Base-by-base conservation (phyloP, 192 early-diverging fungal species). In the Gryganskiella cystojenkinii region DNA sequence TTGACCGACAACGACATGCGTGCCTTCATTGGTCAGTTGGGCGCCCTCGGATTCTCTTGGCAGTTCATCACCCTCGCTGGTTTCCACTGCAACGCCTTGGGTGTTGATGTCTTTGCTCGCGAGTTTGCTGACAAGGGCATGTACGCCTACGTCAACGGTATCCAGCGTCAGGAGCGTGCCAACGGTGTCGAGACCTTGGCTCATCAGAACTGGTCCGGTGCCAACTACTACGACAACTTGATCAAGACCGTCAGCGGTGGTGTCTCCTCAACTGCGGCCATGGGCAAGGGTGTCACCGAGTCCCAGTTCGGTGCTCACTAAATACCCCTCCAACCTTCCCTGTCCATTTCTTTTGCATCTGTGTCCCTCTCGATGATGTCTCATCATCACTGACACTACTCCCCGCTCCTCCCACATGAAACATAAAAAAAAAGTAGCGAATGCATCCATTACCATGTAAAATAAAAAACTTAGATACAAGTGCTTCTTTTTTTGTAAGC, bases 11-110 rank as follows among this genome's bases (percentile, higher is more conserved):
- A 90, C 37, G 91, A 97, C 79, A 97, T 99, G 86, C 83, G 89
- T 44, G 80, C 80, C 61, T 99, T 93, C 79, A 90, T 97, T 53
- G 79, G 80, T 20, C 89, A 94, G 60, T 86, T 99, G 27, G 95
- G 93, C 61, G 88, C 87, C 78, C 87, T 97, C 10, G 96, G 97
- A n/a, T 98, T 98, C 85, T 88, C 87, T 37, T 99, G 96, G 95
- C 96, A 99, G 83, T 99, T 99, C 80, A 98, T 97, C 71, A 99
- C 97, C 19, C 85, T 99, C 30, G 96, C 91, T 71, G 97, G 97
- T 80, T 92, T 97, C 87, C 96, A 96, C 74, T 93, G 93, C 61
- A 92, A 95, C 68, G 95, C 95, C 1, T 85, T 99, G 31, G 94
- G 92, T 10, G 86, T 90, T 43, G 81, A 82, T 50, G 75, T 92